Percentiles rank a stretch among this genome's conserved stretches.
Evolutionary conservation across 352 stramenopile genomes (phyloP).

Genomic region (Phytophthora idaei): DNA sequence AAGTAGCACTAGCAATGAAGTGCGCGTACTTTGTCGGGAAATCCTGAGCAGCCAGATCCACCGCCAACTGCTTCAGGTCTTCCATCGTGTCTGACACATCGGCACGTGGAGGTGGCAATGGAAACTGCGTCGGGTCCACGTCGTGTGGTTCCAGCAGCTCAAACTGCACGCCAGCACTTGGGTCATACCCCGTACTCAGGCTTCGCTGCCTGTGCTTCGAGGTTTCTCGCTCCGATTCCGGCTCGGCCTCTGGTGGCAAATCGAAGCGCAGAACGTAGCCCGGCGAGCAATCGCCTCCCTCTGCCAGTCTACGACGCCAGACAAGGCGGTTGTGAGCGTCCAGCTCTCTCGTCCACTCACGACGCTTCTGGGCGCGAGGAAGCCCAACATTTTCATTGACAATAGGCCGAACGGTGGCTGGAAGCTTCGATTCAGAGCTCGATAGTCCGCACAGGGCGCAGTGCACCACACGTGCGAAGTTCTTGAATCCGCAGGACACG

Average conservation of each 20-base stretch:
- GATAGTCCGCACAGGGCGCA: constrained; percentile 49
- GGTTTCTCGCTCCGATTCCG: constrained; percentile 23
- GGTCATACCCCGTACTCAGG: constrained; percentile 37
- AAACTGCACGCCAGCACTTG: constrained; percentile 30
- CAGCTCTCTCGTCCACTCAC: constrained; percentile 56
- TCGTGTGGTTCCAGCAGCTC: constrained; percentile 37
- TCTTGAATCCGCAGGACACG: constrained; percentile 55
- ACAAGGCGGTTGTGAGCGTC: constrained; percentile 39
- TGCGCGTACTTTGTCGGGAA: constrained; percentile 60
- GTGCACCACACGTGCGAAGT: constrained; percentile 44
- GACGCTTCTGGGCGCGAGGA: constrained; percentile 35
- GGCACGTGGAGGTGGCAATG: constrained; percentile 20
- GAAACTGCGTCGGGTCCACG: constrained; percentile 32
- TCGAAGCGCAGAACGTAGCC: constrained; percentile 46
- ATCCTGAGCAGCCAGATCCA: constrained; percentile 33
- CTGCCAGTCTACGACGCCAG: constrained; percentile 42
- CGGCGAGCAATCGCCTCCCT: constrained; percentile 31
- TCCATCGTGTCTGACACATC: constrained; percentile 31
- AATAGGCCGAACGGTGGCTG: constrained; percentile 4
- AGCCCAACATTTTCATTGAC: constrained; percentile 8
- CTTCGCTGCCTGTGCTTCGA: constrained; percentile 27
- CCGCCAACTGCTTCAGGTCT: constrained; percentile 28
- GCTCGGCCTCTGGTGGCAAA: constrained; percentile 30
- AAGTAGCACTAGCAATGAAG: constrained; percentile 36
- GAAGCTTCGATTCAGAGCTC: constrained; percentile 1